A percentile compares a stretch with the other conserved stretches of the same genome.
Evolutionary conservation across 1,284 basidiomycete genomes (phyloP).

Genomic region (Ganoderma lucidum): DNA sequence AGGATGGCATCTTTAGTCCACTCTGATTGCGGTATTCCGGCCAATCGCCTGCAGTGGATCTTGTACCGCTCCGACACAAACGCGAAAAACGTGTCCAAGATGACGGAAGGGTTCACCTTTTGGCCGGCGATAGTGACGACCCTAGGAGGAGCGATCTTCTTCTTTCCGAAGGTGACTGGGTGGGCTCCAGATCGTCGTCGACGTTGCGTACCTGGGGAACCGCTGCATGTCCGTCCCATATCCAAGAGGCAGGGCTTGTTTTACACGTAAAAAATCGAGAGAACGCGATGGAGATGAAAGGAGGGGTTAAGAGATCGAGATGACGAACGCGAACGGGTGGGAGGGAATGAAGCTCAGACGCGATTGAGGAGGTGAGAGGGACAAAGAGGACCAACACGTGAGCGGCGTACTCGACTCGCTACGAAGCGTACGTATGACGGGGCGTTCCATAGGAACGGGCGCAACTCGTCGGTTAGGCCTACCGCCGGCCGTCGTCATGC

Average conservation of each 20-base stretch:
- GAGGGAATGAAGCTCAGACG: conserved; percentile 3
- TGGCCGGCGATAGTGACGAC: conserved; percentile 39
- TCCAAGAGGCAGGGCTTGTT: too few species aligned
- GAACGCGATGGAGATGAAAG: conserved; percentile 10
- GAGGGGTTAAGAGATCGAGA: too few species aligned
- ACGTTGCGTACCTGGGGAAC: neutral
- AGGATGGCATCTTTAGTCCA: conserved; percentile 51
- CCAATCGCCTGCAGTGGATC: conserved; percentile 42
- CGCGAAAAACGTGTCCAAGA: conserved; percentile 46
- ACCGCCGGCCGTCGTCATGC: neutral
- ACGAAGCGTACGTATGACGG: neutral
- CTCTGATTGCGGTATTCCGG: conserved; percentile 39
- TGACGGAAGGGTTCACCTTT: conserved; percentile 37
- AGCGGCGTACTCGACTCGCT: conserved; percentile 6
- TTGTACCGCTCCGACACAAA: conserved; percentile 48
- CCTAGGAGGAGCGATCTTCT: conserved; percentile 26
- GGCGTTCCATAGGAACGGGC: neutral
- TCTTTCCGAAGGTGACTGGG: conserved; percentile 15
- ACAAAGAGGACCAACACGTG: conserved; percentile 6
- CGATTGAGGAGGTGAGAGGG: neutral
- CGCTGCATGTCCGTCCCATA: conserved; percentile 23
- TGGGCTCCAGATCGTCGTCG: neutral
- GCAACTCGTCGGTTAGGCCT: neutral
- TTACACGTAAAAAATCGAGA: neutral
- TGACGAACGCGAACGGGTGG: neutral